Evolutionary conservation across 768 basidiomycete species (phyloP), one percentile per base, ranked within the genome.

Genomic region (Rhizopogon salebrosus): DNA sequence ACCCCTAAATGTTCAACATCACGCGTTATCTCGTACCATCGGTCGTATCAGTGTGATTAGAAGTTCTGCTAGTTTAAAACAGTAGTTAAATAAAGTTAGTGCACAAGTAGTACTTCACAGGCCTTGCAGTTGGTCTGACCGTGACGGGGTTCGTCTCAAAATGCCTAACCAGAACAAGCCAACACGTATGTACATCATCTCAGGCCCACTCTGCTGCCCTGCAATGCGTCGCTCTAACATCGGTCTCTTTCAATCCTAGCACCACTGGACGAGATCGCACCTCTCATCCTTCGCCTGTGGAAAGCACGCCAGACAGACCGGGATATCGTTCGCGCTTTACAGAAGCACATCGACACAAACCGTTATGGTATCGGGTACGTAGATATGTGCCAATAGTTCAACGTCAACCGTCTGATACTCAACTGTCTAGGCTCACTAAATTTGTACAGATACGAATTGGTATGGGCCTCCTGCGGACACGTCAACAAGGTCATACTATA

Each of bases 121-220:
- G 11, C 10, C 20, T 20, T 22, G n/a, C n/a, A n/a, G n/a, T n/a
- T n/a, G n/a, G n/a, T n/a, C n/a, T n/a, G n/a, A n/a, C n/a, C n/a
- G n/a, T n/a, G n/a, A n/a, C n/a, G n/a, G n/a, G n/a, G n/a, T n/a
- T n/a, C n/a, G n/a, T n/a, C n/a, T 36, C 42, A 18, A 45, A 13
- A 46, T 49, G 48, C 48, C 49, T 14, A 51, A 51, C 18, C 49
- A 51, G 39, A 11, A 39, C 16, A 51, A 51, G 20, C 49, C 39
- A 22, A 41, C 24, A 5, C 18, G 26, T 51, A 41, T 29, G 36
- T 41, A 3, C 38, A 16, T 18, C 24, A n/a, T n/a, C n/a, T n/a
- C n/a, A n/a, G n/a, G n/a, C n/a, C n/a, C n/a, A n/a, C n/a, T n/a
- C n/a, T n/a, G n/a, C n/a, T n/a, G n/a, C n/a, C n/a, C n/a, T n/a